These are phyloP conservation scores for Adansonia rubrostipa DNA, from an alignment of 441 rosid genomes.

Conservation along the genomic window DNA sequence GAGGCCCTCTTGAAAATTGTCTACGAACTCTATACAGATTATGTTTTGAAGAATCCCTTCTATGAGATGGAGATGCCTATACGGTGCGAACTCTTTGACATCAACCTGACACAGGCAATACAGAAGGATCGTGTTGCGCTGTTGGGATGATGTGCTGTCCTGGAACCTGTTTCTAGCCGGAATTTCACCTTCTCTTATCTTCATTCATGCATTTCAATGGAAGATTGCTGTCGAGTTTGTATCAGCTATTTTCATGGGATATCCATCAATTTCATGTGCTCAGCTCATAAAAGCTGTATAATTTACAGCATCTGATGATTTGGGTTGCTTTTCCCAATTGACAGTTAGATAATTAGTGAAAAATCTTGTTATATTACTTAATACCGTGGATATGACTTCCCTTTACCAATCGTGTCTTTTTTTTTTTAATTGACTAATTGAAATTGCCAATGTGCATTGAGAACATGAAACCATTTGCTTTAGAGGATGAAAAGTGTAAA, in stretches of 20 bases:
- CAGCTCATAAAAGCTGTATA: not conserved
- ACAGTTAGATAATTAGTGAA: not conserved
- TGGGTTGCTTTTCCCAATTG: not conserved
- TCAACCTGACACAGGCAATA: constrained; percentile 72
- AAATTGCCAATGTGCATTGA: constrained; percentile 1
- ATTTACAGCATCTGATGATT: constrained; percentile 1
- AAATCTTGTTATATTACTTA: no score
- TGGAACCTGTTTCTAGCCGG: not conserved
- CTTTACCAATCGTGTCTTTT: not conserved
- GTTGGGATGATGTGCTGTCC: constrained; percentile 54
- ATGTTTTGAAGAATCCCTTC: constrained; percentile 89
- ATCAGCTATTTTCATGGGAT: not conserved
- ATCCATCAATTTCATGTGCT: not conserved
- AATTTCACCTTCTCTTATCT: not conserved
- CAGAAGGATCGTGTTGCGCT: constrained; percentile 76
- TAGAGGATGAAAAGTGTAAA: not conserved
- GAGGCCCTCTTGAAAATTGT: constrained; percentile 74
- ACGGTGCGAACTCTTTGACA: constrained; percentile 90
- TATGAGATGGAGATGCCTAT: constrained; percentile 99
- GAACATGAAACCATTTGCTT: not conserved
- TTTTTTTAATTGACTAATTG: not conserved
- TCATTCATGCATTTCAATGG: not conserved
- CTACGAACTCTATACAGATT: constrained; percentile 87
- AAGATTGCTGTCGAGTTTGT: constrained; percentile 5
- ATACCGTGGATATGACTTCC: not conserved